Evolutionary conservation across 2,329 filamentous ascomycete genomes (phyloP).

Genomic region (Sarocladium strictum): DNA sequence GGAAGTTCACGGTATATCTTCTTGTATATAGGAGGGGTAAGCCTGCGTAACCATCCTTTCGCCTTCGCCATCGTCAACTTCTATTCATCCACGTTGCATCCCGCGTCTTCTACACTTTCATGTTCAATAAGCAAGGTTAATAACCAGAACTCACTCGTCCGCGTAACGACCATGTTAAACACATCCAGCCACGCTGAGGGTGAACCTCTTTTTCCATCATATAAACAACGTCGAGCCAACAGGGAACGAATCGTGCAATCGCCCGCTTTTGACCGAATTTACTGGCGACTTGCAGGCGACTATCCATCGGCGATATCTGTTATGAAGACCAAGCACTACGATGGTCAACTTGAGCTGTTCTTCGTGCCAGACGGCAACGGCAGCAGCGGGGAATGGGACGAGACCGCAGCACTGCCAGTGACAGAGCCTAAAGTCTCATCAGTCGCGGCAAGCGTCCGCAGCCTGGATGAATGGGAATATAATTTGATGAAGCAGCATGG

Average conservation of each 20-base stretch:
- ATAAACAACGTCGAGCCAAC: conserved; percentile 15
- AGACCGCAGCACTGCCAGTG: conserved; percentile 19
- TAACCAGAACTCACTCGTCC: not conserved
- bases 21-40: no score
- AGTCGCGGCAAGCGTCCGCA: conserved; percentile 15
- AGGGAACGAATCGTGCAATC: conserved; percentile 10
- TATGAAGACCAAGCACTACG: conserved; percentile 15
- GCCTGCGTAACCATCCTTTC: no score
- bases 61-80: not conserved
- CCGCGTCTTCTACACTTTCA: not conserved
- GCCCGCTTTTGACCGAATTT: conserved; percentile 16
- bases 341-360: conserved; percentile 17
- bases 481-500: conserved; percentile 19
- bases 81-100: not conserved
- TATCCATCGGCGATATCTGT: conserved; percentile 19
- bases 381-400: conserved; percentile 18
- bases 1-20: no score
- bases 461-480: conserved; percentile 19
- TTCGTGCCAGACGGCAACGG: conserved; percentile 15
- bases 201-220: conserved; percentile 15
- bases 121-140: not conserved
- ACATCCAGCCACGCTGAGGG: not conserved
- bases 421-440: conserved; percentile 24
- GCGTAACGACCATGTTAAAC: not conserved
- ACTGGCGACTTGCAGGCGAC: conserved; percentile 18